These are phyloP conservation scores for Coemansia sp. DNA, from an alignment of 192 early-diverging fungal genomes.

Conservation along the genomic window DNA sequence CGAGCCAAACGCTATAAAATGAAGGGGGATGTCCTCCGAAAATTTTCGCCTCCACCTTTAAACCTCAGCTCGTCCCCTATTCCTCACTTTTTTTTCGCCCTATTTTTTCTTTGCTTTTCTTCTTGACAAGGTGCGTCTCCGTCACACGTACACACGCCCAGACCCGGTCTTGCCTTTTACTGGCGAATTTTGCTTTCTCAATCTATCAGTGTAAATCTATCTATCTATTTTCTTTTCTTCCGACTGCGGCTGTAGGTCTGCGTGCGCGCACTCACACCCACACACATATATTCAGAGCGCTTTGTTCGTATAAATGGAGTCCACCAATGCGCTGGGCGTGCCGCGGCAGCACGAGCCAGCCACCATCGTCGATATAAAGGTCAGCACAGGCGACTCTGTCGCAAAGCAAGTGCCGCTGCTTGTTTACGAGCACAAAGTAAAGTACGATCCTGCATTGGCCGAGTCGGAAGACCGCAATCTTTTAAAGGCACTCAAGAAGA, in stretches of 20 bases:
- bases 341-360: conserved; percentile 48
- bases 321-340: conserved; percentile 31
- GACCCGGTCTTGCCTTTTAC: background rate
- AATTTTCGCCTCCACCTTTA: conserved; percentile 2
- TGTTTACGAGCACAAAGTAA: conserved; percentile 44
- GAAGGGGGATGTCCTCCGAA: background rate
- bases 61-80: background rate
- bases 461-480: conserved; percentile 12
- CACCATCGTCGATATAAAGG: conserved; percentile 46
- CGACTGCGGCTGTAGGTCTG: background rate
- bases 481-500: conserved; percentile 34
- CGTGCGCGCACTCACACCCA: background rate
- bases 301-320: conserved; percentile 29
- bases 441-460: conserved; percentile 10
- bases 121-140: background rate
- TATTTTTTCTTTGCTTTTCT: background rate
- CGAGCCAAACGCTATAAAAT: background rate
- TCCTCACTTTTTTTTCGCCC: background rate
- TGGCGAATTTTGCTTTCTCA: background rate
- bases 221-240: background rate
- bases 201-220: background rate
- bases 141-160: background rate
- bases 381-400: conserved; percentile 19
- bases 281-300: conserved; percentile 1
- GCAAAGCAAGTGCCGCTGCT: conserved; percentile 40